Evolutionary conservation across 2,329 filamentous ascomycete species (phyloP), one percentile per base, ranked within the genome.

Genomic region (Arthrocladium fulminans): DNA sequence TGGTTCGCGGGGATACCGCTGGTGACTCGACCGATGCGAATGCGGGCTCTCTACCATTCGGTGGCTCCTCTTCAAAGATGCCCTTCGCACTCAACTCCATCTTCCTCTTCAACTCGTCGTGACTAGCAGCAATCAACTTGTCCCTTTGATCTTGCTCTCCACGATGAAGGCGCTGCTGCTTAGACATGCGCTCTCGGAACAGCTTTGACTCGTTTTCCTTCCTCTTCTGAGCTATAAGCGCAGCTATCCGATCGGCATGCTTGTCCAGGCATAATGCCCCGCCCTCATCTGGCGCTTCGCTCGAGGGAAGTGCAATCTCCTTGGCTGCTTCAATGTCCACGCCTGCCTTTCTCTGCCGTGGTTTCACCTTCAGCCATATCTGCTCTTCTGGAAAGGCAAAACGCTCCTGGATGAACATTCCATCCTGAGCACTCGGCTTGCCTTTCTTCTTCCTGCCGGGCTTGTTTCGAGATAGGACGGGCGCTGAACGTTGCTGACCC

Each of bases 11-110:
- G 4, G 40, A 10, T 12, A 23, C 10, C 12, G 29, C 6, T 32
- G 10, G 17, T 2, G 25, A 20, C 25, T 17, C 15, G 4, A 13
- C 24, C 17, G n/a, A 8, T 32, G 12, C 22, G n/a, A 32, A 44
- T 32, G 17, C 44, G 15, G 34, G 32, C 32, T 47, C 20, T 25
- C 27, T 39, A 5, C 44, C 44, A 35, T 47, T 29, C 4, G 44
- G 44, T n/a, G 44, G 3, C 17, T 39, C 12, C 20, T 47, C 44
- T 20, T 47, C 44, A 24, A 47, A 47, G 23, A 47, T 39, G 25
- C 45, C 45, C 27, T 48, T 48, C 24, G 38, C 45, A 23, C 45
- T 48, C 15, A 48, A 27, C 37, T 48, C 45, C 37, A 48, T 34
- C 38, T 48, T 41, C 37, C 38, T 48, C 27, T 42, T 41, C 5